These are phyloP conservation scores for Oryza punctata DNA, from an alignment of 176 grass and related monocot species.

Conservation along the genomic window DNA sequence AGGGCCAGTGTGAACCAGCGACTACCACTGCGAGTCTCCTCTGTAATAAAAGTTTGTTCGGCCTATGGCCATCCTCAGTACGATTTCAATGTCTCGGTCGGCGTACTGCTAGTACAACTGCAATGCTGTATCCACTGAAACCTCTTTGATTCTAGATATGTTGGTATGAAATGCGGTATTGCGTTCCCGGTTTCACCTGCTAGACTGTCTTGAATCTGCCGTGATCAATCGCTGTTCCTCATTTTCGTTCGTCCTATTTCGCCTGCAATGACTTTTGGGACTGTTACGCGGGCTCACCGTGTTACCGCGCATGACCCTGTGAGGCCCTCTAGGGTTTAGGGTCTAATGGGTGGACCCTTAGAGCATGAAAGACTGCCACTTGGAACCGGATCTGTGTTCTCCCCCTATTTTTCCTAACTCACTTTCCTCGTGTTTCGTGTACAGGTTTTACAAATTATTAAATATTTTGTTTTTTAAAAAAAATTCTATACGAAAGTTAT, in stretches of 20 bases:
- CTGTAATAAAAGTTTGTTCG: slow-evolving; percentile 47
- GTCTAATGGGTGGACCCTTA: too few species aligned
- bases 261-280: neutral
- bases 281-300: neutral
- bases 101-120: neutral
- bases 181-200: neutral
- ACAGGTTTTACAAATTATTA: too few species aligned
- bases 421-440: too few species aligned
- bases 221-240: neutral
- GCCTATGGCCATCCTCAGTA: slow-evolving; percentile 13
- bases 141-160: neutral
- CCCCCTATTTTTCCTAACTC: too few species aligned
- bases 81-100: neutral
- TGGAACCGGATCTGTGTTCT: too few species aligned
- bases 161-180: slow-evolving; percentile 2
- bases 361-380: too few species aligned
- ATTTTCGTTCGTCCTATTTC: neutral
- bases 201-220: too few species aligned
- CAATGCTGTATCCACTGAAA: slow-evolving; percentile 11
- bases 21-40: slow-evolving; percentile 12
- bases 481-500: too few species aligned
- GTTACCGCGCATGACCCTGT: neutral
- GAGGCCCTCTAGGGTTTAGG: too few species aligned
- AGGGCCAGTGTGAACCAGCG: slow-evolving; percentile 30
- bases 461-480: too few species aligned